A percentile compares a stretch with the other conserved stretches of the same genome.
Conservation (phyloP, 2,329 filamentous ascomycete species). For the Sclerotinia glacialis region DNA sequence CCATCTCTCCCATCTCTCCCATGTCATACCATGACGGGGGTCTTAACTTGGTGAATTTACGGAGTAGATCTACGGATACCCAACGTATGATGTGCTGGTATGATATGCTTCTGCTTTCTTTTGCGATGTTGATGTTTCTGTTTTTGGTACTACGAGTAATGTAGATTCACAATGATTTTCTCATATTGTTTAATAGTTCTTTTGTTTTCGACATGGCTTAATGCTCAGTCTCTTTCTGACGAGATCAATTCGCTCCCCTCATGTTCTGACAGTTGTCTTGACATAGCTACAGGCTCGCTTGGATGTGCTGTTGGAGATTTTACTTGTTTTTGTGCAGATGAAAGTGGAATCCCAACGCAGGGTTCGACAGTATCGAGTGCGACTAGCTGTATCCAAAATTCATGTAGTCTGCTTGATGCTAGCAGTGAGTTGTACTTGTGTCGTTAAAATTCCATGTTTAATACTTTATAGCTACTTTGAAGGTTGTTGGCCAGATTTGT, state of each 20-base stretch:
- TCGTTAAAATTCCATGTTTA: background rate
- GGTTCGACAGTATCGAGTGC: constrained; percentile 13
- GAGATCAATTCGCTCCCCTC: constrained; percentile 17
- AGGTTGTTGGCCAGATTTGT: constrained; percentile 21
- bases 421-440: background rate
- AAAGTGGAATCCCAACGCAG: constrained; percentile 7
- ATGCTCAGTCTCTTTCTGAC: constrained; percentile 14
- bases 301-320: constrained; percentile 17
- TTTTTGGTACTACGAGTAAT: constrained; percentile 7
- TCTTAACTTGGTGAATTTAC: constrained; percentile 1
- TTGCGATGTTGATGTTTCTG: constrained; percentile 12
- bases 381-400: constrained; percentile 19
- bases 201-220: background rate
- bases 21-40: constrained; percentile 9
- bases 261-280: constrained; percentile 18
- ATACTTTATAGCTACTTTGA: constrained; percentile 17
- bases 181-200: constrained; percentile 3
- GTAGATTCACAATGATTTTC: constrained; percentile 15
- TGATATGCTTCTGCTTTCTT: background rate
- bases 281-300: background rate
- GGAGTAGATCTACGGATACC: background rate
- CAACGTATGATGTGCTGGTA: constrained; percentile 9
- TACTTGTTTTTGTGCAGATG: constrained; percentile 10
- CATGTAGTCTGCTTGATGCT: constrained; percentile 20
- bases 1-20: constrained; percentile 6